Evolutionary conservation across 306 rosid species (phyloP), one percentile per base, ranked within the genome.

Genomic region (Casuarina equisetifolia): DNA sequence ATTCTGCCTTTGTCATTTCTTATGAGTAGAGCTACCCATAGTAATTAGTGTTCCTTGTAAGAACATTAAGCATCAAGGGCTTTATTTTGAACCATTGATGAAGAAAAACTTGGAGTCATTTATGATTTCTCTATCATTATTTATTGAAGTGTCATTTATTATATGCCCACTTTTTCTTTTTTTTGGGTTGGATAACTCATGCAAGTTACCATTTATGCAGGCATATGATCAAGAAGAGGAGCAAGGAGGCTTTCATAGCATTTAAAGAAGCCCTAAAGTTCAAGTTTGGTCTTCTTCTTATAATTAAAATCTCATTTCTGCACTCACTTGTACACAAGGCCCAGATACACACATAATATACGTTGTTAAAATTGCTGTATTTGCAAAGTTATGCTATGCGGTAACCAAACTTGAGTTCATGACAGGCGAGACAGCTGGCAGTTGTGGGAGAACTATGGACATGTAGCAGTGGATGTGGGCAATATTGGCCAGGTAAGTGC

Each of bases 351-450:
- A 63, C 58, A 20, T 61, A 79, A 35, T 25, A 25, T 25, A 25
- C 20, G 6, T 39, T 69, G 12, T 77, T 51, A 49, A 25, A 25
- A 32, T 74, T 74, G 49, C 49, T 70, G 42, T 68, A 20, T 50
- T 79, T 68, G 66, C 19, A 72, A 85, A 76, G 70, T 70, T 80
- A 67, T 35, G 51, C 59, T 79, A 49, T 73, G 58, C 76, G 63
- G 44, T 84, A 80, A 89, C 82, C 81, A 68, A 78, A 74, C 40
- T 62, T 74, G 59, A 69, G 70, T 83, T 85, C 78, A 39, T 88
- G 78, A 76, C 98, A 95, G 98, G 71, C 93, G 97, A 77, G 85
- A 85, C 83, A 91, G 96, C 87, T 95, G 95, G 97, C 97, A 89
- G 80, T 82, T 95, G 72, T 92, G 98, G 98, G 98, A 95, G 88